Evolutionary conservation across 345 rosid genomes (phyloP).

Genomic region (Sisymbrium altissimum): DNA sequence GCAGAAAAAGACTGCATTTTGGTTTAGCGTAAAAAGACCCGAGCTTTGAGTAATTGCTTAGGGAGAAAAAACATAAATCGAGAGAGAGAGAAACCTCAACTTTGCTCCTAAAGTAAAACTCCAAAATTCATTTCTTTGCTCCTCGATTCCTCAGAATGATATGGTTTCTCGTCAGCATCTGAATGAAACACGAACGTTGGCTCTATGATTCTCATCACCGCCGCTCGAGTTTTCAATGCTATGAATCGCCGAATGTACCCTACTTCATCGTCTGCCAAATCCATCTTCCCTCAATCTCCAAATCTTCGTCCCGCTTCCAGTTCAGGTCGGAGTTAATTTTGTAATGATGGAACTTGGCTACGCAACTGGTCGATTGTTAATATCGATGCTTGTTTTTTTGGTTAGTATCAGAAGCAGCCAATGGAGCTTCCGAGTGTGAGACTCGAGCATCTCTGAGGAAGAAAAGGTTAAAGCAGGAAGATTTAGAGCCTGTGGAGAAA

Average conservation of each 20-base stretch:
- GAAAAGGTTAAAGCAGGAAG: conserved; percentile 42
- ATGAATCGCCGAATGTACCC: conserved; percentile 20
- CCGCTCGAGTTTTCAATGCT: conserved; percentile 2
- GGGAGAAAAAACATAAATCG: too few species aligned
- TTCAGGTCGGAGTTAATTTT: background rate
- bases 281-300: background rate
- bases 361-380: background rate
- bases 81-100: too few species aligned
- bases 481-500: conserved; percentile 28
- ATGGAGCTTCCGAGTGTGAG: conserved; percentile 31
- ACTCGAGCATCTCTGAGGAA: conserved; percentile 53
- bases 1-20: background rate
- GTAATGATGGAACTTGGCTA: background rate
- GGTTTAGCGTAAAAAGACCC: too few species aligned
- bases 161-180: too few species aligned
- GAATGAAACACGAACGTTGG: background rate
- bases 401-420: conserved; percentile 18
- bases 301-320: background rate
- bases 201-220: conserved; percentile 11
- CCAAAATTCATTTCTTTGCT: too few species aligned
- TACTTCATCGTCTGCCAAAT: background rate
- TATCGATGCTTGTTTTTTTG: background rate
- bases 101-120: too few species aligned
- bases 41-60: too few species aligned
- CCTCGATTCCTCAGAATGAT: too few species aligned